phyloP scores from a whole-genome alignment of 2,329 filamentous ascomycete species.

The Stagonosporopsis chrysanthemi region DNA sequence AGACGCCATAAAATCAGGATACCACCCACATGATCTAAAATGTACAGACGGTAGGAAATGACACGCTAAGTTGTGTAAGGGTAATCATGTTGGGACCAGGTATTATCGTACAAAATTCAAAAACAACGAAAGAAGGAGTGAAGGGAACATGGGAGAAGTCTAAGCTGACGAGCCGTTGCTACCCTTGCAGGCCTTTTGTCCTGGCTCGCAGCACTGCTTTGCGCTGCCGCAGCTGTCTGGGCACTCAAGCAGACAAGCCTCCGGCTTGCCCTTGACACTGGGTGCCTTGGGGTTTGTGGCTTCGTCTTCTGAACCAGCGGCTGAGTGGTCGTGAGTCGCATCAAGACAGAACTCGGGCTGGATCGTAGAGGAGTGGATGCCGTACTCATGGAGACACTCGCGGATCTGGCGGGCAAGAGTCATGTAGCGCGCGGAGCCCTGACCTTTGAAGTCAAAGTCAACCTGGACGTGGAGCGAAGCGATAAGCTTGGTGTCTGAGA shows the following conservation, averaged over 20 bases:
- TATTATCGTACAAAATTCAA: constrained; percentile 21
- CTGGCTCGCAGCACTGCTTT: constrained; percentile 53
- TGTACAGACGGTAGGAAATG: constrained; percentile 8
- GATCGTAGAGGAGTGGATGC: constrained; percentile 96
- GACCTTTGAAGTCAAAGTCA: constrained; percentile 84
- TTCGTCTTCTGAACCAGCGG: constrained; percentile 42
- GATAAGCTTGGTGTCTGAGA: constrained; percentile 92
- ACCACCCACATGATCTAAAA: not conserved
- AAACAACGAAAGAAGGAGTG: not conserved
- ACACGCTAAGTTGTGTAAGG: constrained; percentile 1
- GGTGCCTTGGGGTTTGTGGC: constrained; percentile 43
- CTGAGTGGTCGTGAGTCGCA: constrained; percentile 53
- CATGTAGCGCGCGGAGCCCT: constrained; percentile 85
- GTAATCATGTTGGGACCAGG: not conserved
- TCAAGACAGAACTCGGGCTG: constrained; percentile 80
- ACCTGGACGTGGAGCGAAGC: constrained; percentile 94
- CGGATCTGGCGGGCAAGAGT: constrained; percentile 81
- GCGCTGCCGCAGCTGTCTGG: constrained; percentile 53
- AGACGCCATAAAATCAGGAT: not conserved
- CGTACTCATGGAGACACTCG: constrained; percentile 90
- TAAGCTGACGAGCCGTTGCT: constrained; percentile 27
- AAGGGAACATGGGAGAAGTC: not conserved
- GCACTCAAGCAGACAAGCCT: constrained; percentile 54
- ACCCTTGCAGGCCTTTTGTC: constrained; percentile 33
- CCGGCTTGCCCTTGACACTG: constrained; percentile 47